Conservation (phyloP, 257 asterid species). For the Cynanchum wilfordii region DNA sequence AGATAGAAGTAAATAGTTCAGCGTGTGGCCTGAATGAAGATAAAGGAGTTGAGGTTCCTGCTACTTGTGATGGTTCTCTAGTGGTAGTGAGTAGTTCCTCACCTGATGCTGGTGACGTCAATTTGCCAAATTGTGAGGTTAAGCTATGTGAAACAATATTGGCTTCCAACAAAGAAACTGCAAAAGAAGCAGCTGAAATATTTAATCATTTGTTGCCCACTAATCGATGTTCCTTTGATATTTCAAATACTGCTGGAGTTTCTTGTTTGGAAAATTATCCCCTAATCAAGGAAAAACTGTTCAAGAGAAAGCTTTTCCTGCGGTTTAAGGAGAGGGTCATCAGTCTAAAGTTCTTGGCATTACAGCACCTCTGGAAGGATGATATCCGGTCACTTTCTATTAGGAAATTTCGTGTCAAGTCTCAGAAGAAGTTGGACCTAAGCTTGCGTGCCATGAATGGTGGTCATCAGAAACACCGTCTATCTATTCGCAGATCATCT, state of each 20-base stretch:
- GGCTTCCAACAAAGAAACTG: slow-evolving; percentile 55
- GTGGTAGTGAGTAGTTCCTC: slow-evolving; percentile 18
- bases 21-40: neutral
- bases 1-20: slow-evolving; percentile 26
- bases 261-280: slow-evolving; percentile 30
- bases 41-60: slow-evolving; percentile 6
- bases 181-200: slow-evolving; percentile 43
- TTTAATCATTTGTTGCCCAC: slow-evolving; percentile 54
- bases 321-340: slow-evolving; percentile 64
- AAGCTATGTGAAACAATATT: slow-evolving; percentile 35
- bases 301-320: slow-evolving; percentile 38
- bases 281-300: slow-evolving; percentile 41
- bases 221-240: slow-evolving; percentile 31
- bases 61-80: slow-evolving; percentile 18
- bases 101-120: slow-evolving; percentile 19
- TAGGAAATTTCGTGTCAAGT: slow-evolving; percentile 55
- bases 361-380: slow-evolving; percentile 81
- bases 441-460: slow-evolving; percentile 36
- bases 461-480: slow-evolving; percentile 50
- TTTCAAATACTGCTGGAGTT: slow-evolving; percentile 26
- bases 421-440: slow-evolving; percentile 68
- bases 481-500: slow-evolving; percentile 48
- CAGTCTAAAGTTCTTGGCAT: slow-evolving; percentile 59
- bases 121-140: slow-evolving; percentile 27
- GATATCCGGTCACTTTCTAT: slow-evolving; percentile 49